Percentiles rank a stretch among this genome's conserved stretches.
Conservation (phyloP, 805 yeast genomes). For the Metschnikowia dekortorum region DNA sequence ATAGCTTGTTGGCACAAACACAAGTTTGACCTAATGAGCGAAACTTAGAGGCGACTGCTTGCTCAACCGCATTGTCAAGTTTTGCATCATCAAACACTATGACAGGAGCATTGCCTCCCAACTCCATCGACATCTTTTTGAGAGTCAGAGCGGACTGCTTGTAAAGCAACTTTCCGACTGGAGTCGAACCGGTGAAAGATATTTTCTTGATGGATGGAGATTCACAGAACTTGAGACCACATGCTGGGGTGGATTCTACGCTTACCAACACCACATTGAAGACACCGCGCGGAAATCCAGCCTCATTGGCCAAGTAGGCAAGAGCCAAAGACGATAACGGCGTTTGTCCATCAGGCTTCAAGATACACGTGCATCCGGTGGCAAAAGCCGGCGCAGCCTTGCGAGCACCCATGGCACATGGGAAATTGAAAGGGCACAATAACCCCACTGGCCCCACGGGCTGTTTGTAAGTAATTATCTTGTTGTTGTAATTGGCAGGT, state of each 20-base stretch:
- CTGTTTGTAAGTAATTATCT: constrained; percentile 51
- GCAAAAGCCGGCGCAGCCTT: constrained; percentile 64
- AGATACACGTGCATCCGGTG: constrained; percentile 58
- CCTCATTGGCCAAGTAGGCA: constrained; percentile 50
- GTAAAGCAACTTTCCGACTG: constrained; percentile 66
- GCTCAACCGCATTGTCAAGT: constrained; percentile 61
- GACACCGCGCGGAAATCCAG: constrained; percentile 59
- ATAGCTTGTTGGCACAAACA: constrained; percentile 72
- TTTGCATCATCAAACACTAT: constrained; percentile 73
- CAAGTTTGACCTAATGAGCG: constrained; percentile 81
- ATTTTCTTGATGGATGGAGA: constrained; percentile 56
- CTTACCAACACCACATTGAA: constrained; percentile 48
- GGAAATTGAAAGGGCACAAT: constrained; percentile 67
- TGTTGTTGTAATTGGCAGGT: constrained; percentile 46
- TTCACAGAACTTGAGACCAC: constrained; percentile 50
- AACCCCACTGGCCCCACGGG: constrained; percentile 64
- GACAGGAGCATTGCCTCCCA: constrained; percentile 81
- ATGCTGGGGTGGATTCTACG: constrained; percentile 46
- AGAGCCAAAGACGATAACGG: constrained; percentile 59
- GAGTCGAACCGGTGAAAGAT: constrained; percentile 77
- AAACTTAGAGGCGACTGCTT: constrained; percentile 62
- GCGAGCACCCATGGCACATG: constrained; percentile 62
- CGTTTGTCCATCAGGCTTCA: constrained; percentile 60
- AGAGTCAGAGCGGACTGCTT: constrained; percentile 55
- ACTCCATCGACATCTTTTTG: constrained; percentile 68